Evolutionary conservation across 306 rosid genomes (phyloP).

Genomic region (Glycine latifolia): DNA sequence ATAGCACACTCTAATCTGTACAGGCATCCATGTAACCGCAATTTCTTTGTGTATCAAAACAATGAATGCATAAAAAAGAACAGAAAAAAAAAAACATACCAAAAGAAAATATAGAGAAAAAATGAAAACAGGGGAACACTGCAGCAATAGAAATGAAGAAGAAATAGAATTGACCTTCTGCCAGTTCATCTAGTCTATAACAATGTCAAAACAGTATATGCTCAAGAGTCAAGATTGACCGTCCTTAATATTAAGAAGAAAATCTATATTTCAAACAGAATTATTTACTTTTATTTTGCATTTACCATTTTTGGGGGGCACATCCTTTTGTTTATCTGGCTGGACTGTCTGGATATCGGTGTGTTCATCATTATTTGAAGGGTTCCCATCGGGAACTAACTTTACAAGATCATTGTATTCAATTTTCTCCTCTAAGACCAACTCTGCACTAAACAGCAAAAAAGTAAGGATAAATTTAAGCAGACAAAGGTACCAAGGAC

Average conservation of each 20-base stretch:
- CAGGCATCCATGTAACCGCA: conserved; percentile 15
- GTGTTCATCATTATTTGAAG: conserved; percentile 53
- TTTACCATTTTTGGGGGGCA: conserved; percentile 59
- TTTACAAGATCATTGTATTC: conserved; percentile 90
- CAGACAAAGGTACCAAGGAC: background rate
- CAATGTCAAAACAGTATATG: conserved; percentile 20
- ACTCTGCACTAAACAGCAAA: conserved; percentile 76
- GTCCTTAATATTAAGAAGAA: conserved; percentile 27
- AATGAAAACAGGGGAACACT: too few species aligned
- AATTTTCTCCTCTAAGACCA: conserved; percentile 78
- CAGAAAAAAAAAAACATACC: background rate
- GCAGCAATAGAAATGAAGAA: conserved; percentile 11
- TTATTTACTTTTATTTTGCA: conserved; percentile 6
- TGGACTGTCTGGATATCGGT: conserved; percentile 52
- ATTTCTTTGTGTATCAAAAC: background rate
- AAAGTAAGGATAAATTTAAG: conserved; percentile 41
- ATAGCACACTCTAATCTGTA: conserved; percentile 21
- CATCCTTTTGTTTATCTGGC: conserved; percentile 49
- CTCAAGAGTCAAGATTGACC: conserved; percentile 26
- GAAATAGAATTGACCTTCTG: conserved; percentile 7
- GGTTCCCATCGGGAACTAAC: conserved; percentile 53
- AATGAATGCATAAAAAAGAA: conserved; percentile 10
- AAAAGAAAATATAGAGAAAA: background rate
- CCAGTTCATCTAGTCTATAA: conserved; percentile 19
- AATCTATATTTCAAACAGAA: conserved; percentile 20